phyloP scores from a whole-genome alignment of 306 rosid species.

The Heteromeles arbutifolia region DNA sequence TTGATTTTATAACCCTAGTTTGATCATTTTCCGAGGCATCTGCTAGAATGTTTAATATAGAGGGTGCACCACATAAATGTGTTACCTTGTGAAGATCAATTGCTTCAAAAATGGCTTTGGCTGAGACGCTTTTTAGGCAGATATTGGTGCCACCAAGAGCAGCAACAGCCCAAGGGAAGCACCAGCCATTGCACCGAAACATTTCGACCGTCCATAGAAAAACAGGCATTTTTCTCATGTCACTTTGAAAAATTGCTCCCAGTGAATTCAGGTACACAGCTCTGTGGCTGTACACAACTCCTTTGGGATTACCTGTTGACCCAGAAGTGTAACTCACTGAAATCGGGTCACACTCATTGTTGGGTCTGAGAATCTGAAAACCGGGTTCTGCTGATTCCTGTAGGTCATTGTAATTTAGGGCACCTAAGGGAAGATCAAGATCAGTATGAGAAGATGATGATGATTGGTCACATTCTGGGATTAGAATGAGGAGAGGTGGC shows the following conservation, averaged over 20 bases:
- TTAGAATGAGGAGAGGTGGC: constrained; percentile 52
- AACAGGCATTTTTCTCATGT: constrained; percentile 36
- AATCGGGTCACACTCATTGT: constrained; percentile 53
- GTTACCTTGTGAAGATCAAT: constrained; percentile 52
- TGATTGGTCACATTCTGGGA: constrained; percentile 24
- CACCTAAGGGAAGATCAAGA: constrained; percentile 23
- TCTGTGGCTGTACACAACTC: constrained; percentile 72
- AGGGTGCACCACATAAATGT: constrained; percentile 68
- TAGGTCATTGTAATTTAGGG: constrained; percentile 34
- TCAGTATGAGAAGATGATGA: background rate
- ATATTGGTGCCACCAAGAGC: constrained; percentile 77
- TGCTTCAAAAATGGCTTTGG: constrained; percentile 41
- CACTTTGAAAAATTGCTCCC: constrained; percentile 37
- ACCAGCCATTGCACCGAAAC: constrained; percentile 96
- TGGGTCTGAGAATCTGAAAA: constrained; percentile 32
- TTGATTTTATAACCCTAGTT: constrained; percentile 17
- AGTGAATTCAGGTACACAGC: constrained; percentile 62
- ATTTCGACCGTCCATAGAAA: constrained; percentile 93
- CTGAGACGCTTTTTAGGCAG: constrained; percentile 42
- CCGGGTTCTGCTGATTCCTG: constrained; percentile 18
- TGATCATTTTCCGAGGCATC: constrained; percentile 13
- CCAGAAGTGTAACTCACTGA: constrained; percentile 84
- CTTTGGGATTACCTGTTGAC: constrained; percentile 75
- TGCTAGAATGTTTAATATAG: constrained; percentile 47
- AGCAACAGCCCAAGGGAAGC: constrained; percentile 70